Percentiles rank a stretch among this genome's conserved stretches.
phyloP scores from a whole-genome alignment of 208 protist species.

The Vickermania spadyakhi region DNA sequence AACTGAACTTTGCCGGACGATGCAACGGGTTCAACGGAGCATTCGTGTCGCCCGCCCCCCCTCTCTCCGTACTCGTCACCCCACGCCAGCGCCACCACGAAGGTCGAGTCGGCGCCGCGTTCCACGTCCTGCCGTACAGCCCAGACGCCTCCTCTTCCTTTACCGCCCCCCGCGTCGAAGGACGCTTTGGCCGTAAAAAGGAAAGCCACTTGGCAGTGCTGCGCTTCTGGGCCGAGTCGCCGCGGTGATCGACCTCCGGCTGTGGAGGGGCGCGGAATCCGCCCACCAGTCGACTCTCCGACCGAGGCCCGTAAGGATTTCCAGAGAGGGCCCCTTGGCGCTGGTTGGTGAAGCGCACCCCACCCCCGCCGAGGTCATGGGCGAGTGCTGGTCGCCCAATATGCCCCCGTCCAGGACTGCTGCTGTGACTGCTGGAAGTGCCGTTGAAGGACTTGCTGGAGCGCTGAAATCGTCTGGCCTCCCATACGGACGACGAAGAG shows the following conservation, averaged over 20 bases:
- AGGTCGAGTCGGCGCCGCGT: not conserved
- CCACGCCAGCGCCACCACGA: not conserved
- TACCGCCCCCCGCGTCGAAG: not conserved
- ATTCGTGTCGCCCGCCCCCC: not conserved
- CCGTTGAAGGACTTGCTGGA: too few species aligned
- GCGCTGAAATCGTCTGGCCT: too few species aligned
- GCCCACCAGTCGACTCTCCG: not conserved
- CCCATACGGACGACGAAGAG: too few species aligned
- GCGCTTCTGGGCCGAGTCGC: too few species aligned
- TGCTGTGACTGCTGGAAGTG: too few species aligned
- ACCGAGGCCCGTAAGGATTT: not conserved
- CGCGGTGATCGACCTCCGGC: too few species aligned
- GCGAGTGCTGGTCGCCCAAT: not conserved
- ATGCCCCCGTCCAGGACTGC: too few species aligned
- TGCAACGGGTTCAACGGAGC: not conserved
- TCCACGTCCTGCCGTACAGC: not conserved
- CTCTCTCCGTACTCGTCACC: too few species aligned
- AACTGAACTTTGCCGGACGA: not conserved
- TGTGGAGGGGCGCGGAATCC: too few species aligned
- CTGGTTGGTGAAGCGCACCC: constrained; percentile 1
- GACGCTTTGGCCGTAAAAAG: too few species aligned
- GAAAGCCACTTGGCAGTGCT: too few species aligned
- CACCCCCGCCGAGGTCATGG: too few species aligned
- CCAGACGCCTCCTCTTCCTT: not conserved
- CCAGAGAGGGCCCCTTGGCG: not conserved